Conservation (phyloP, 345 rosid species). For the Cochlearia excelsa region DNA sequence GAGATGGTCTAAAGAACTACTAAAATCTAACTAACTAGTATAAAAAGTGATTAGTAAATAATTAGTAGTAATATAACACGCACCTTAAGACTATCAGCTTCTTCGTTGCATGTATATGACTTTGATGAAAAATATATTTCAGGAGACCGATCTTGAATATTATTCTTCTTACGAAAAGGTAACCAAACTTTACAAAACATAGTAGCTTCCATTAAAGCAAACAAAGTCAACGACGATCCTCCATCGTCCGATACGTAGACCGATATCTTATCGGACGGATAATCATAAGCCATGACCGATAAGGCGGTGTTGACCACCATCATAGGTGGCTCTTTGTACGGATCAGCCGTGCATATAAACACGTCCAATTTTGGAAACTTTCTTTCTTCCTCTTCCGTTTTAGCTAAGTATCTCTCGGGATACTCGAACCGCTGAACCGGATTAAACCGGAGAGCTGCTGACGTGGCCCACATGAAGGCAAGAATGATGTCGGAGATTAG, state of each 20-base stretch:
- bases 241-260: constrained; percentile 84
- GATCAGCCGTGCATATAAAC: constrained; percentile 89
- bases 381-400: too few species aligned
- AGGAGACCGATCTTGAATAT: constrained; percentile 51
- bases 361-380: constrained; percentile 58
- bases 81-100: constrained; percentile 53
- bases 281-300: constrained; percentile 75
- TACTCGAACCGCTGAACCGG: constrained; percentile 47
- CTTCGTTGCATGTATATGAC: constrained; percentile 22
- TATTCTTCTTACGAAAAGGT: constrained; percentile 57
- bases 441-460: constrained; percentile 40
- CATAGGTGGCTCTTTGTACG: constrained; percentile 79
- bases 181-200: constrained; percentile 67
- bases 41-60: too few species aligned
- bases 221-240: constrained; percentile 66
- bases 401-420: constrained; percentile 43
- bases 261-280: constrained; percentile 65
- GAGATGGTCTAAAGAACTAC: too few species aligned
- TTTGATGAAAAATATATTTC: constrained; percentile 49
- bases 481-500: constrained; percentile 52
- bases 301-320: constrained; percentile 67
- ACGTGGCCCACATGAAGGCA: constrained; percentile 61
- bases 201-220: constrained; percentile 72
- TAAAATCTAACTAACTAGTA: too few species aligned
- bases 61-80: too few species aligned